Evolutionary conservation across 2,329 filamentous ascomycete species (phyloP), one percentile per base, ranked within the genome.

Genomic region (Fusarium miscanthi): DNA sequence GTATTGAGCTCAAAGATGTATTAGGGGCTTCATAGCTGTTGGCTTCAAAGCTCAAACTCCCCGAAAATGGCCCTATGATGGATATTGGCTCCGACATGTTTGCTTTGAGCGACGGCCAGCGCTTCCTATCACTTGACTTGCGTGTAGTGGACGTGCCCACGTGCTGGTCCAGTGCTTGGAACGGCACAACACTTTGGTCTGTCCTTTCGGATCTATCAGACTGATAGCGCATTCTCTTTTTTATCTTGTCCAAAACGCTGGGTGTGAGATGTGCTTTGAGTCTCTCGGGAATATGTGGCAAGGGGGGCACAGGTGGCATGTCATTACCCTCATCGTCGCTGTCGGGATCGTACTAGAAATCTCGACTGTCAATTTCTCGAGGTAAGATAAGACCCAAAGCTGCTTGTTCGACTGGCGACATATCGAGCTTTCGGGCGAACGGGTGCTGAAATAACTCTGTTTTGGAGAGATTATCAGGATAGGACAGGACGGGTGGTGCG

Each of bases 291-390:
- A 82, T 80, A 1, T 76, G 73, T n/a, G 80, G 79, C 12, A 81
- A 58, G 9, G 79, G 75, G 10, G 78, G 77, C 11, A 76, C 74
- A 5, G 76, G 76, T 12, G 74, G 75, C 14, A 72, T 52, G 16
- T 77, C 74, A n/a, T 66, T 70, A 30, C 54, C 43, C 17, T 80
- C 79, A 46, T 79, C 75, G 17, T 81, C 81, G 45, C 78, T 81
- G 74, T 82, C 80, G 70, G 81, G 74, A 72, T 79, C 73, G 63
- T 83, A 82, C 81, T 82, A 83, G 57, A 80, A 80, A 30, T 79
- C 70, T 74, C 81, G 81, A 73, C 74, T 77, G 42, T 76, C 65
- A 46, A 78, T 66, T 67, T 80, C 79, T 60, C 78, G 78, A 6
- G 81, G 81, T 30, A 83, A 62, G 30, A 83, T 68, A 43, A 83